Percentiles rank a stretch among this genome's conserved stretches.
These are phyloP conservation scores for Alternaria sp. DNA, from an alignment of 2,329 filamentous ascomycete species.

Conservation along the genomic window DNA sequence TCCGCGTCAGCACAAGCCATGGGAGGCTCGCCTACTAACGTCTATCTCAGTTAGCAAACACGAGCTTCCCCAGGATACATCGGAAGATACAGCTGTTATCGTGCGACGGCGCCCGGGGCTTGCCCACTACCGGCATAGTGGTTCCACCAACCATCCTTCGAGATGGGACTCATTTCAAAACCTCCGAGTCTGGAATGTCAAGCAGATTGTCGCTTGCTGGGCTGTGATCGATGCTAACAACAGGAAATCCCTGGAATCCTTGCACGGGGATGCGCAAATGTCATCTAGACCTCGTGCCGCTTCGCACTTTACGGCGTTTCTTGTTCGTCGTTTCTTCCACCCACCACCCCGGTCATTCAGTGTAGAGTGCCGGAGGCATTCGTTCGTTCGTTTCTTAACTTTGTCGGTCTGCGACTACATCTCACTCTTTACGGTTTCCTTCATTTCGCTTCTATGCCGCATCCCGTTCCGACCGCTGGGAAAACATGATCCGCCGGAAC, in stretches of 20 bases:
- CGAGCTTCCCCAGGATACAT: slow-evolving; percentile 31
- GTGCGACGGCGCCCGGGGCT: slow-evolving; percentile 22
- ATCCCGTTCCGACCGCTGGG: slow-evolving; percentile 19
- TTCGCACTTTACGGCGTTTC: slow-evolving; percentile 10
- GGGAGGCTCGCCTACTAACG: slow-evolving; percentile 11
- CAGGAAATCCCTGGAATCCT: slow-evolving; percentile 25
- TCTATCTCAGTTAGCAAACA: slow-evolving; percentile 19
- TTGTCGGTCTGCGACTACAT: slow-evolving; percentile 4
- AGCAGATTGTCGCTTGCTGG: slow-evolving; percentile 21
- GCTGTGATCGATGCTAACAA: slow-evolving; percentile 12
- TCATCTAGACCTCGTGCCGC: slow-evolving; percentile 15
- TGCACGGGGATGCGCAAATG: slow-evolving; percentile 14
- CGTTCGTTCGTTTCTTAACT: slow-evolving; percentile 8
- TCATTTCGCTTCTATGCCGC: slow-evolving; percentile 15
- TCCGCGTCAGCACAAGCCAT: background rate
- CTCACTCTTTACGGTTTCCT: slow-evolving; percentile 5
- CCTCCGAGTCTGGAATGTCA: slow-evolving; percentile 25
- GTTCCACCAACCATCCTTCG: slow-evolving; percentile 37
- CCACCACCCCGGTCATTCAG: slow-evolving; percentile 4
- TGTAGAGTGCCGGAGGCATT: slow-evolving; percentile 6
- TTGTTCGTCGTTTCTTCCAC: slow-evolving; percentile 11
- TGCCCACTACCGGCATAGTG: slow-evolving; percentile 15
- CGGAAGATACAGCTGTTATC: slow-evolving; percentile 16
- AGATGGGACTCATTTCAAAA: slow-evolving; percentile 23
- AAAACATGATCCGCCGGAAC: slow-evolving; percentile 32